Evolutionary conservation across 2,329 filamentous ascomycete species (phyloP).

Genomic region (Celoporthe dispersa): DNA sequence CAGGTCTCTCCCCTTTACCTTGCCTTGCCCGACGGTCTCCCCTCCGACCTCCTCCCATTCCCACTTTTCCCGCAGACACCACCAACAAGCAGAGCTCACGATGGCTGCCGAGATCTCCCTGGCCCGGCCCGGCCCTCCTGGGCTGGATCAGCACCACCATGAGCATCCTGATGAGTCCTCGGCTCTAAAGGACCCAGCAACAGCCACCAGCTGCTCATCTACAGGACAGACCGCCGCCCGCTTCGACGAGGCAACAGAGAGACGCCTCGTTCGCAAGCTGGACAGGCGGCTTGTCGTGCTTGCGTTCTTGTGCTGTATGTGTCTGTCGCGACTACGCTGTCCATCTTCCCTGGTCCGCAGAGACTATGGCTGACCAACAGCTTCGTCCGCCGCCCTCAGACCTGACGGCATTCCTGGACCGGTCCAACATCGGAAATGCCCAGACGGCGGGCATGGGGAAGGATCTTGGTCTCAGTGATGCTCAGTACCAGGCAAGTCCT

Average conservation of each 20-base stretch:
- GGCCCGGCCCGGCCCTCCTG: background rate
- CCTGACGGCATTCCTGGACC: constrained; percentile 43
- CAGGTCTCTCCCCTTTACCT: background rate
- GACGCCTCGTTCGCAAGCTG: constrained; percentile 41
- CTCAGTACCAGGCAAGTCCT: constrained; percentile 41
- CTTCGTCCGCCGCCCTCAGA: constrained; percentile 32
- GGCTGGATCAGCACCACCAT: background rate
- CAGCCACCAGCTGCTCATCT: background rate
- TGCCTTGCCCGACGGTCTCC: too few species aligned
- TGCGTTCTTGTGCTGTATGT: constrained; percentile 39
- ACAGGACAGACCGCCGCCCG: constrained; percentile 20
- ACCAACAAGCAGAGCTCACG: background rate
- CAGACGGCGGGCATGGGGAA: constrained; percentile 43
- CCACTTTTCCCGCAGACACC: background rate
- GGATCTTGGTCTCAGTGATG: constrained; percentile 43
- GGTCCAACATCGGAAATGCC: constrained; percentile 47
- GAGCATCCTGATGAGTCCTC: background rate
- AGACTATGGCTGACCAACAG: background rate
- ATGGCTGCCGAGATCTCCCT: constrained; percentile 17
- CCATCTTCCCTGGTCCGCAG: background rate
- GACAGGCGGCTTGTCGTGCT: constrained; percentile 40
- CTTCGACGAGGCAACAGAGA: constrained; percentile 39
- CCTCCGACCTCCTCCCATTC: background rate
- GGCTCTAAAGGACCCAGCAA: background rate
- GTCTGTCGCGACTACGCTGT: background rate